Base-by-base conservation (phyloP, 2,329 filamentous ascomycete genomes). In the Fusarium sambucinum region DNA sequence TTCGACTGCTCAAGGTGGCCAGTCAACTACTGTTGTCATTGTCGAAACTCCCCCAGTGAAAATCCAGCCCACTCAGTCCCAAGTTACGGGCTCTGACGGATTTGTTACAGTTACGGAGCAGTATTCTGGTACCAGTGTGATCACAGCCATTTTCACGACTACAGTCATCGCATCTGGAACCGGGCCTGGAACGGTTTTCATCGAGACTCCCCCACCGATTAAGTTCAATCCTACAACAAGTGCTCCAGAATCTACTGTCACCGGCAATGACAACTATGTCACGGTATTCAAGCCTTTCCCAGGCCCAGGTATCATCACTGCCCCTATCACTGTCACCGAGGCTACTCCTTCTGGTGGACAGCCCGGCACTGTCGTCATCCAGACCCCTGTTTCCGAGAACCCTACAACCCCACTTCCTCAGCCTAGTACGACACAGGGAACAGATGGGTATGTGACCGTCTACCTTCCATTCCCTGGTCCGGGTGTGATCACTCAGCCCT, bases 221-320 rank as follows among this genome's bases (percentile, higher is more conserved):
- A 66, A 66, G 25, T 51, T 66, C 16, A 45, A n/a, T n/a, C 48
- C 44, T 16, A 61, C 62, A 21, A 41, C 63, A 27, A 47, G 37
- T n/a, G 27, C 29, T 14, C 14, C 41, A 10, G 53, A 35, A 16
- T 62, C 57, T 6, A 68, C 64, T 3, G 32, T 60, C 7, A 55
- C 65, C 23, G 65, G 65, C 11, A 55, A 17, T 2, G 65, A 68
- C 13, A 60, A 55, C 12, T 68, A 68, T 23, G 41, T 68, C 16
- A 68, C 66, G 5, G 50, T 68, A 9, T 68, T 54, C 25, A 45
- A 51, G n/a, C 66, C 66, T 5, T 68, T 57, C 38, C 66, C 66
- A 4, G 66, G 66, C 1, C 60, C 66, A 17, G 66, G 66, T 3
- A 57, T 56, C 2, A 68, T 69, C n/a, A 66, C 62, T 13, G 58